A percentile compares a stretch with the other conserved stretches of the same genome.
Conservation (phyloP, 176 grass and related monocot genomes). For the Lolium rigidum region DNA sequence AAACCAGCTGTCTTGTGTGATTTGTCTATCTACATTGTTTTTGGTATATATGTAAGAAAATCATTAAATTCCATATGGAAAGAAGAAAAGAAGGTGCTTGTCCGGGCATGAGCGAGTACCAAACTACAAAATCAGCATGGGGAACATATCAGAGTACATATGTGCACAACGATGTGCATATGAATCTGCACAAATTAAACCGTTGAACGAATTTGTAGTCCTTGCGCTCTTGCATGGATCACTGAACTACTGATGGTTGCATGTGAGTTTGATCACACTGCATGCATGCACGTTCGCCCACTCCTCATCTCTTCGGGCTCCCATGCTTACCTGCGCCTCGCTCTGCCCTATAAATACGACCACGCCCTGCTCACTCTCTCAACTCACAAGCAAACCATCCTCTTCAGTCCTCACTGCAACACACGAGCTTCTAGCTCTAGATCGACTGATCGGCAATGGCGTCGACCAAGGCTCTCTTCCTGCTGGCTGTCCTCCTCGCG, state of each 20-base stretch:
- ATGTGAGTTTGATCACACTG: not conserved
- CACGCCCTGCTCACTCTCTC: not conserved
- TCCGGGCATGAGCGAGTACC: too few relatives aligned
- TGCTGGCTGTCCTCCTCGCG: slow-evolving; percentile 49
- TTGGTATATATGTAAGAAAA: too few relatives aligned
- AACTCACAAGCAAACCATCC: slow-evolving; percentile 18
- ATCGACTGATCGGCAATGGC: slow-evolving; percentile 44
- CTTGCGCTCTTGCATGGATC: not conserved
- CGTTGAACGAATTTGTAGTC: not conserved
- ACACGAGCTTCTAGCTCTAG: not conserved
- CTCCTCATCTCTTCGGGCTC: not conserved
- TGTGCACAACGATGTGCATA: slow-evolving; percentile 18
- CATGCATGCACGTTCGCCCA: slow-evolving; percentile 27
- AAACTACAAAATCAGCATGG: too few relatives aligned
- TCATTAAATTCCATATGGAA: too few relatives aligned
- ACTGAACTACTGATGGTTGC: not conserved
- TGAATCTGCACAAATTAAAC: not conserved
- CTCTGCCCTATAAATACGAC: slow-evolving; percentile 15
- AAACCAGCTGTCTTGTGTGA: too few relatives aligned
- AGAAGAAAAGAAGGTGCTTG: too few relatives aligned
- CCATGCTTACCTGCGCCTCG: slow-evolving; percentile 8
- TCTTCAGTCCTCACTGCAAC: not conserved
- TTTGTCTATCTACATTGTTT: too few relatives aligned
- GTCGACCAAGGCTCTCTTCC: slow-evolving; percentile 51
- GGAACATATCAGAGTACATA: too few relatives aligned